Evolutionary conservation across 139 green algal genomes (phyloP).

Genomic region (Tetratostichococcus sp.): DNA sequence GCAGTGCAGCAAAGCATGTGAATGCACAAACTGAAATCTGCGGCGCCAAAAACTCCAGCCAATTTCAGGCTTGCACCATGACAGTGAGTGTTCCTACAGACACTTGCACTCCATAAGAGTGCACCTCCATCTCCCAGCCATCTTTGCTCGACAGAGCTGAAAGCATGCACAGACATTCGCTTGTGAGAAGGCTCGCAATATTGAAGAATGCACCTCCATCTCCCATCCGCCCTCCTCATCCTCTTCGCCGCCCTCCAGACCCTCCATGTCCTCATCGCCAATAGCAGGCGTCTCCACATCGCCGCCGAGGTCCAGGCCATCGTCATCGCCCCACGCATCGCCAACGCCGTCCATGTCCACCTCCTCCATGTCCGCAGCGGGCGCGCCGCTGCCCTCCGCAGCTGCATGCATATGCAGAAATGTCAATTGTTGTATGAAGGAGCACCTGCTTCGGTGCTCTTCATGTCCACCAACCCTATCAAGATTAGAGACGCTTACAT

Average conservation of each 20-base stretch:
- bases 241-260: slow-evolving; percentile 39
- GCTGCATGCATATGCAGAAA: neutral
- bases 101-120: too few relatives aligned
- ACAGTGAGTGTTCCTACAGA: too few relatives aligned
- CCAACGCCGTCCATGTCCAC: slow-evolving; percentile 61
- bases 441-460: slow-evolving; percentile 11
- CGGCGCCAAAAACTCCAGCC: too few relatives aligned
- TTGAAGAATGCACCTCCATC: slow-evolving; percentile 82
- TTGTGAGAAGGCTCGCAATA: too few relatives aligned
- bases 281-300: slow-evolving; percentile 10
- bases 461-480: slow-evolving; percentile 23
- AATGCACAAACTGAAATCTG: too few relatives aligned
- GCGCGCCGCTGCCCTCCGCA: slow-evolving; percentile 17
- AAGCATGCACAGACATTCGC: too few relatives aligned
- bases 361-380: slow-evolving; percentile 39
- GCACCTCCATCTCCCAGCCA: too few relatives aligned
- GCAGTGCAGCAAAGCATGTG: too few relatives aligned
- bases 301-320: slow-evolving; percentile 59
- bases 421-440: neutral
- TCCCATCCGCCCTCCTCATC: slow-evolving; percentile 88
- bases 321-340: slow-evolving; percentile 77
- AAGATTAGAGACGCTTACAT: too few relatives aligned
- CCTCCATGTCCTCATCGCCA: slow-evolving; percentile 27
- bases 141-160: too few relatives aligned
- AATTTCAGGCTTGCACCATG: too few relatives aligned